Percentiles rank a stretch among this genome's conserved stretches.
phyloP scores from a whole-genome alignment of 2,329 filamentous ascomycete species.

The Raffaelea arxii region DNA sequence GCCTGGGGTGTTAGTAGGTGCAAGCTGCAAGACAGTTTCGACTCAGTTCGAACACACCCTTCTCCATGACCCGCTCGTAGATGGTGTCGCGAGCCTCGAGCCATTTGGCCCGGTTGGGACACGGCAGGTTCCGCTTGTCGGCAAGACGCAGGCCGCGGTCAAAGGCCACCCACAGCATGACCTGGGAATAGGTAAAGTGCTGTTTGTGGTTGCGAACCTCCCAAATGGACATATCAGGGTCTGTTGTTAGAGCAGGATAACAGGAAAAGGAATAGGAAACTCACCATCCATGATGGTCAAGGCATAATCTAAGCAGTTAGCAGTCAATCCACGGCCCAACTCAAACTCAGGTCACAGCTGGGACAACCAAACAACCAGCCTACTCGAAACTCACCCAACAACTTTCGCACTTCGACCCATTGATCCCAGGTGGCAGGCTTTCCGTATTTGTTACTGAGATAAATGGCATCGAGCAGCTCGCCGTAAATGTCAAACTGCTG shows the following conservation, averaged over 20 bases:
- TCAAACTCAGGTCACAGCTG: neutral
- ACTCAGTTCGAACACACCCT: constrained; percentile 27
- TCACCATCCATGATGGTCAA: constrained; percentile 53
- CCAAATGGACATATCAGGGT: constrained; percentile 76
- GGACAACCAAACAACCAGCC: too few species aligned
- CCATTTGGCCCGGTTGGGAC: constrained; percentile 60
- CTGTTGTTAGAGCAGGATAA: constrained; percentile 19
- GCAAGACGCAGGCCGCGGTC: constrained; percentile 64
- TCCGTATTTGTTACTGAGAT: constrained; percentile 70
- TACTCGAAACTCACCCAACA: constrained; percentile 36
- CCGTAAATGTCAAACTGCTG: constrained; percentile 74
- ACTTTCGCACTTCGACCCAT: constrained; percentile 60
- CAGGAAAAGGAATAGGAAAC: neutral
- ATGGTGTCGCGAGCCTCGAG: constrained; percentile 54
- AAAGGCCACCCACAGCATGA: constrained; percentile 76
- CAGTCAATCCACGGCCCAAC: too few species aligned
- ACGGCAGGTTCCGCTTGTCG: constrained; percentile 67
- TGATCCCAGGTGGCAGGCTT: constrained; percentile 69
- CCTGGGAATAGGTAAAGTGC: constrained; percentile 71
- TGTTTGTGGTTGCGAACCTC: constrained; percentile 68
- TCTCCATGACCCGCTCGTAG: constrained; percentile 71
- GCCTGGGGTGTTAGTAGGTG: constrained; percentile 25
- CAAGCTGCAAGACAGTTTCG: neutral
- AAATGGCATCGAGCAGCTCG: constrained; percentile 68
- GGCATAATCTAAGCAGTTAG: constrained; percentile 49